Evolutionary conservation across 2,329 filamentous ascomycete genomes (phyloP).

Genomic region (Colletotrichum noveboracense): DNA sequence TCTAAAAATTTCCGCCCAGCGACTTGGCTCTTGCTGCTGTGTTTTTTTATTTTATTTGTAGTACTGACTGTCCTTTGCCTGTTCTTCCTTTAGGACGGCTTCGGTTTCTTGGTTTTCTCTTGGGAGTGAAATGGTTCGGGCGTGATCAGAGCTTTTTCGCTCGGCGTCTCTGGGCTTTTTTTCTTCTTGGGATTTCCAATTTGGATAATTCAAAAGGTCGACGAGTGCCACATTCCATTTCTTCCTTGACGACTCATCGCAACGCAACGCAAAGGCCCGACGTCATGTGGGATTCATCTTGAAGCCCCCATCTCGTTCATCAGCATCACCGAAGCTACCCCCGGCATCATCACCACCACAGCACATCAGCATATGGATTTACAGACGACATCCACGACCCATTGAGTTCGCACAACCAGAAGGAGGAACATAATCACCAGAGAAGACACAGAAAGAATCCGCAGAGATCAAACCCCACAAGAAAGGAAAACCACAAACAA

Average conservation of each 20-base stretch:
- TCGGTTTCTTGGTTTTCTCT: conserved; percentile 4
- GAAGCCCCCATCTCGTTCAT: not conserved
- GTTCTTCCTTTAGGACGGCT: not conserved
- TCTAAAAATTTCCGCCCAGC: not conserved
- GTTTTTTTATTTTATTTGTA: not conserved
- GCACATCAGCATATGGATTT: not conserved
- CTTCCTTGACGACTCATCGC: not conserved
- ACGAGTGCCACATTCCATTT: not conserved
- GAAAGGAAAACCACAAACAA: too few species aligned
- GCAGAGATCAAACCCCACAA: not conserved
- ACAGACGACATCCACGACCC: not conserved
- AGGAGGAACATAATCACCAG: not conserved
- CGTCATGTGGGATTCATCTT: not conserved
- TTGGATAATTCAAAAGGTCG: not conserved
- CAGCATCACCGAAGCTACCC: not conserved
- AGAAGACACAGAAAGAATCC: not conserved
- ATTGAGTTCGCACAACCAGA: not conserved
- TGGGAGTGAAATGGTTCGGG: not conserved
- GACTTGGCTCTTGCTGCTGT: not conserved
- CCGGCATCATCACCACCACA: not conserved
- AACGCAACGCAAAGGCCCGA: not conserved
- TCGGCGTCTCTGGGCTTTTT: conserved; percentile 13
- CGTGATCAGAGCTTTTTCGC: conserved; percentile 2
- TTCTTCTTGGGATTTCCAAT: not conserved
- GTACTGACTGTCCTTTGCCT: not conserved